These are phyloP conservation scores for Cutaneotrichosporon daszewskae DNA, from an alignment of 1,284 basidiomycete species.

Conservation along the genomic window DNA sequence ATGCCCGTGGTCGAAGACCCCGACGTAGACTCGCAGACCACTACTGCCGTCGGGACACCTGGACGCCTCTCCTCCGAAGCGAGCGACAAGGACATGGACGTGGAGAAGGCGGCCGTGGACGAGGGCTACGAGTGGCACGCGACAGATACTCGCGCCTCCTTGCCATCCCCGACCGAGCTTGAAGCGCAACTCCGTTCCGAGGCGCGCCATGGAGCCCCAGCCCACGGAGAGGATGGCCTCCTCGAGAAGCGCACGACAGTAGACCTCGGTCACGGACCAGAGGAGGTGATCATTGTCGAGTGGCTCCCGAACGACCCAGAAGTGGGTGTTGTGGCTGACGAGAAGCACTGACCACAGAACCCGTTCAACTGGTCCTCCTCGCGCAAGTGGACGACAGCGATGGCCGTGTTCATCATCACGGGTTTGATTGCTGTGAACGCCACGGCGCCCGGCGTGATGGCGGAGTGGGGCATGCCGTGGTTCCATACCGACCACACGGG, in stretches of 20 bases:
- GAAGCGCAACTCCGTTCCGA: too few species aligned
- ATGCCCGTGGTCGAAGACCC: too few species aligned
- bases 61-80: too few species aligned
- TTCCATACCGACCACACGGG: conserved; percentile 25
- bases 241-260: conserved; percentile 6
- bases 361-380: conserved; percentile 33
- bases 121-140: conserved; percentile 2
- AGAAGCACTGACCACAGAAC: conserved; percentile 24
- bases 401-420: conserved; percentile 25
- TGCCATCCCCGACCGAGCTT: too few species aligned
- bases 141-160: too few species aligned
- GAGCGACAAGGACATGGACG: not conserved
- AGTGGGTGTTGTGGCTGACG: conserved; percentile 21
- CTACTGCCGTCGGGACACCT: too few species aligned
- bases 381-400: conserved; percentile 27
- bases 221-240: conserved; percentile 9
- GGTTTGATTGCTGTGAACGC: conserved; percentile 26
- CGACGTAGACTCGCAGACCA: too few species aligned
- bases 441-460: conserved; percentile 26
- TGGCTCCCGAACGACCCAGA: conserved; percentile 34
- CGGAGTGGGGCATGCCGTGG: conserved; percentile 25
- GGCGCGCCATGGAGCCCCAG: too few species aligned
- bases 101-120: not conserved
- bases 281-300: conserved; percentile 35
- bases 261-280: conserved; percentile 17